These are phyloP conservation scores for Penicillium pulvis DNA, from an alignment of 495 filamentous ascomycete genomes.

Conservation along the genomic window DNA sequence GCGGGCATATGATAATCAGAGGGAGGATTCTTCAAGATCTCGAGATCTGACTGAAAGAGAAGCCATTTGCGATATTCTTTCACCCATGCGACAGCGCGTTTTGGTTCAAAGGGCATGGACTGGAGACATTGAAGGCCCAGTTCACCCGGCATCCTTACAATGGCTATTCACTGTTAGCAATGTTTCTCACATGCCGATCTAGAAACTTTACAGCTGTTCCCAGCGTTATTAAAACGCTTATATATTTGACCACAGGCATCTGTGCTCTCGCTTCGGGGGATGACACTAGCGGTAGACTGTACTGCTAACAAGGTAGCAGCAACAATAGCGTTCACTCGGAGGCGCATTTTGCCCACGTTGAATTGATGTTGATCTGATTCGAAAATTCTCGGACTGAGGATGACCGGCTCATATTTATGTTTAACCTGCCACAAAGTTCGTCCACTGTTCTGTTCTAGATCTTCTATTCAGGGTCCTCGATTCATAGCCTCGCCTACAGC, in stretches of 20 bases:
- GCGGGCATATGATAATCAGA: conserved; percentile 51
- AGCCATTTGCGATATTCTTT: conserved; percentile 53
- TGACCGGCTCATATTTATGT: too few relatives aligned
- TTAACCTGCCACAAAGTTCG: too few relatives aligned
- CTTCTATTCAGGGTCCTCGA: too few relatives aligned
- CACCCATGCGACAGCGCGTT: conserved; percentile 48
- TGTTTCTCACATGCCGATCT: neutral
- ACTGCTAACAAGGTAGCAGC: too few relatives aligned
- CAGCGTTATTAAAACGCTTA: neutral
- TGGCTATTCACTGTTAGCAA: neutral
- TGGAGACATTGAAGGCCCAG: conserved; percentile 47
- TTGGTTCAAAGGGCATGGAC: conserved; percentile 52
- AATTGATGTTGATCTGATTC: too few relatives aligned
- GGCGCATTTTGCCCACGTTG: too few relatives aligned
- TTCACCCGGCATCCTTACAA: conserved; percentile 19
- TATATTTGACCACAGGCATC: conserved; percentile 6
- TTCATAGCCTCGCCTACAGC: too few relatives aligned
- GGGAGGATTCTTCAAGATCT: conserved; percentile 52
- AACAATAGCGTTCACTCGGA: too few relatives aligned
- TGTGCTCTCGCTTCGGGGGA: neutral
- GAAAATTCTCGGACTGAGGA: too few relatives aligned
- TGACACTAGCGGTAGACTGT: neutral
- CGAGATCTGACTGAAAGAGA: conserved; percentile 52
- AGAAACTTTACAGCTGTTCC: neutral
- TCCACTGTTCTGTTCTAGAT: too few relatives aligned